These are phyloP conservation scores for Astrephomene gubernaculifera DNA, from an alignment of 139 green algal species.

Conservation along the genomic window DNA sequence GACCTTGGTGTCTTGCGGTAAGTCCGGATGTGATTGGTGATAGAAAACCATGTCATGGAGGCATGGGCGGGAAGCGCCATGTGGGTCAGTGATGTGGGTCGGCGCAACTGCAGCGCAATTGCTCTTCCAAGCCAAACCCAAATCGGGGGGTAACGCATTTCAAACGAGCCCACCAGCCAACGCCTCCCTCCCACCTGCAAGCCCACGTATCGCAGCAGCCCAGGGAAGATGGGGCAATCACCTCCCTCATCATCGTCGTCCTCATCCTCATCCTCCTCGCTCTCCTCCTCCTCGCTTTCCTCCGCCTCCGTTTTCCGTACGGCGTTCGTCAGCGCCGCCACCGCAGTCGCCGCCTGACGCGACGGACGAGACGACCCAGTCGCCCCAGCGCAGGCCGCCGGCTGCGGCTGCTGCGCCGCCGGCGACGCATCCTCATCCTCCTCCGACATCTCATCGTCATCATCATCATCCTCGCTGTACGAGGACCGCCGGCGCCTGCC, in stretches of 20 bases:
- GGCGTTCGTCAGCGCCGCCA: conserved; percentile 39
- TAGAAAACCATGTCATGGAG: no score
- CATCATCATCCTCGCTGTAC: conserved; percentile 9
- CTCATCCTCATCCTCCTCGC: conserved; percentile 23
- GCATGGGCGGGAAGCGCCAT: no score
- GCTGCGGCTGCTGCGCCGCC: not conserved
- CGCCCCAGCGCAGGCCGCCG: not conserved
- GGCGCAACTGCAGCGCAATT: no score
- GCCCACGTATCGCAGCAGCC: conserved; percentile 25
- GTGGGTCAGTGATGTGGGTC: no score
- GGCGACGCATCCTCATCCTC: not conserved
- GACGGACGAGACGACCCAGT: not conserved
- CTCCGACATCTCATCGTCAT: conserved; percentile 21
- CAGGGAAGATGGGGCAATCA: conserved; percentile 40
- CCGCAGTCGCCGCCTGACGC: conserved; percentile 17
- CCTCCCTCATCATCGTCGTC: conserved; percentile 36
- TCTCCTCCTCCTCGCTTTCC: conserved; percentile 5
- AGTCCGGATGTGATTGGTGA: no score
- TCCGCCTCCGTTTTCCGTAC: conserved; percentile 17
- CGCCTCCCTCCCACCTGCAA: conserved; percentile 13
- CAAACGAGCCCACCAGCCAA: not conserved
- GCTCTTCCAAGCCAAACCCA: no score
- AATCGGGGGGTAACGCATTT: no score
- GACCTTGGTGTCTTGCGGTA: no score
- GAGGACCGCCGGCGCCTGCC: not conserved